phyloP scores from a whole-genome alignment of 2,329 filamentous ascomycete genomes.

The Rhynchosporium agropyri region DNA sequence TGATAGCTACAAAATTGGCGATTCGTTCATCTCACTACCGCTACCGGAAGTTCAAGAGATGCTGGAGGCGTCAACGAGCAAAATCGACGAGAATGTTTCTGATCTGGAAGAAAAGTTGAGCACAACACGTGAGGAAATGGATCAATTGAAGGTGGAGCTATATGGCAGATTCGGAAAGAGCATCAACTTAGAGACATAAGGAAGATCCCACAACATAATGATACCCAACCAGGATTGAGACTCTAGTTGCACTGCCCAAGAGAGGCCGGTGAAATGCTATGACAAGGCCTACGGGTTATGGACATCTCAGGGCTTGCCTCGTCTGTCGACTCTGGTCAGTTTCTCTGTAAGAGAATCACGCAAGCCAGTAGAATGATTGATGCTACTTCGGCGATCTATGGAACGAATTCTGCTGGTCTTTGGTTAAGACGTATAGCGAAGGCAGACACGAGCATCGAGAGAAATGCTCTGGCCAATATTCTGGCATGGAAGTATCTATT shows the following conservation, averaged over 20 bases:
- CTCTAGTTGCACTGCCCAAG: slow-evolving; percentile 2
- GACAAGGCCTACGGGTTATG: not conserved
- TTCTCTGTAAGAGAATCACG: not conserved
- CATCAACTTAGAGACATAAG: slow-evolving; percentile 90
- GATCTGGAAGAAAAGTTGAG: slow-evolving; percentile 76
- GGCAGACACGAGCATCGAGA: not conserved
- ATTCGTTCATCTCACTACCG: slow-evolving; percentile 88
- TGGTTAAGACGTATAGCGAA: not conserved
- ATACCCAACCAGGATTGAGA: slow-evolving; percentile 27
- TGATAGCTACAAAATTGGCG: slow-evolving; percentile 89
- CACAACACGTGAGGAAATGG: slow-evolving; percentile 82
- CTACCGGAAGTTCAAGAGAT: slow-evolving; percentile 85
- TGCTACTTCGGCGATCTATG: not conserved
- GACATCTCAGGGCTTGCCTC: not conserved
- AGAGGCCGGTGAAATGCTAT: not conserved
- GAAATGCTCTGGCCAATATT: not conserved
- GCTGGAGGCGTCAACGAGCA: slow-evolving; percentile 69
- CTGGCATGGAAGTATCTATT: too few relatives aligned
- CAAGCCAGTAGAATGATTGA: not conserved
- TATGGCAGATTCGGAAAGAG: slow-evolving; percentile 95
- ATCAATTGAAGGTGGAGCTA: slow-evolving; percentile 83
- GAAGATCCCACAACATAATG: slow-evolving; percentile 28
- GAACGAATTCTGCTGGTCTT: not conserved
- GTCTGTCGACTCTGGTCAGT: not conserved
- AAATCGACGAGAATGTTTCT: slow-evolving; percentile 76